Evolutionary conservation across 805 yeast genomes (phyloP), one percentile per base, ranked within the genome.

Genomic region (Candida corydali): DNA sequence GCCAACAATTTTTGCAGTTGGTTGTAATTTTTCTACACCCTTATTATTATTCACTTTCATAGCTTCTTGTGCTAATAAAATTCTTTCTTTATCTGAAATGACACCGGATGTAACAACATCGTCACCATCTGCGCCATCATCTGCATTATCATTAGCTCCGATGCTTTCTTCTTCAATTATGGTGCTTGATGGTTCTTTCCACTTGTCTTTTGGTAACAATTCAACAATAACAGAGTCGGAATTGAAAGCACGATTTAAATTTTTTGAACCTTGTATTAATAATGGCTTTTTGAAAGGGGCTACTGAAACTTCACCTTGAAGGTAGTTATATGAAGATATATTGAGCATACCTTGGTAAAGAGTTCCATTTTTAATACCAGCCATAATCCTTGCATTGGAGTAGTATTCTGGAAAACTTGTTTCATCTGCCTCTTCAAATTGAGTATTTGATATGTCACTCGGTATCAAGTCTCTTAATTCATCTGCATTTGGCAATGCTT

Each of bases 1-100:
- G 19, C 95, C 94, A 9, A 93, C 97, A 24, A 93, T 84, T 47
- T 78, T 77, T 2, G 95, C 98, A 0, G 98, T 91, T n/a, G 98
- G 98, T 53, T 84, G 88, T 16, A 82, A 57, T 44, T 74, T 74
- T 33, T 56, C 57, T 31, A 57, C 60, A 3, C 63, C 69, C 9
- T 55, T 58, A 20, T 70, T 59, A 26, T 16, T 25, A 24, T 80
- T 84, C 2, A 81, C 82, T 34, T 47, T 59, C 22, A 76, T 67
- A 0, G 96, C 96, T 44, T 86, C 91, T 45, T 82, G 83, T 0
- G 87, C 82, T 32, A 89, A 68, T 14, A 80, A 51, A 38, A 78
- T 70, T 41, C 96, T 74, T 49, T 84, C 95, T 46, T 73, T 72
- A 50, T 82, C 91, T 5, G 83, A 69, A 14, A 80, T 72, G 10